Conservation (phyloP, 129 eudicot genomes). For the Pulicaria dysenterica region DNA sequence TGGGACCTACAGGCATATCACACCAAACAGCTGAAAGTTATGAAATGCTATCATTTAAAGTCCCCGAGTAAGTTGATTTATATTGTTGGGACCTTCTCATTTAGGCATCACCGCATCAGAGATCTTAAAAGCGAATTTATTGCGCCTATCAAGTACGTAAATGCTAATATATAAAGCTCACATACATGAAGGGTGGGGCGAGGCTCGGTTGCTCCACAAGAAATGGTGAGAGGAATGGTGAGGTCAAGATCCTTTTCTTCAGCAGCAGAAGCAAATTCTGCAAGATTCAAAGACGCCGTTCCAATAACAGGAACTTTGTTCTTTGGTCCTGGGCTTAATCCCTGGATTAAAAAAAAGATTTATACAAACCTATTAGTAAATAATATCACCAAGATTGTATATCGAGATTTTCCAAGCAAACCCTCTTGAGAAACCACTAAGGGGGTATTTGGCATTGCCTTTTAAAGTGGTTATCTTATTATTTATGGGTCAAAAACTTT, state of each 20-base stretch:
- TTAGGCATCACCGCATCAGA: conserved; percentile 3
- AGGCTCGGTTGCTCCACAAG: conserved; percentile 49
- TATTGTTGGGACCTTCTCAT: conserved; percentile 3
- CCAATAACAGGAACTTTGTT: conserved; percentile 63
- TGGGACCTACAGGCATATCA: conserved; percentile 10
- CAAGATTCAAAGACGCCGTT: conserved; percentile 73
- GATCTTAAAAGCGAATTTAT: background rate
- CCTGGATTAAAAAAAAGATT: conserved; percentile 41
- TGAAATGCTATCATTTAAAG: conserved; percentile 2
- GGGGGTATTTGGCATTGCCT: background rate
- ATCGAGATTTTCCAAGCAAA: background rate
- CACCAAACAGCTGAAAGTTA: background rate
- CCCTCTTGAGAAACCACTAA: background rate
- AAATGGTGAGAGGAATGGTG: conserved; percentile 58
- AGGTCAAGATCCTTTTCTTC: conserved; percentile 68
- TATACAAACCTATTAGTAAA: background rate
- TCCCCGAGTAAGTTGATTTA: background rate
- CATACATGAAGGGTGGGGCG: conserved; percentile 66
- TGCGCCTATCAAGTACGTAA: background rate
- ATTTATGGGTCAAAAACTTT: background rate
- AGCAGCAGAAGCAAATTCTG: conserved; percentile 65
- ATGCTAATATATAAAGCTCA: conserved; percentile 16
- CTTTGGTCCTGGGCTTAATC: conserved; percentile 61
- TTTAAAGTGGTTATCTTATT: background rate
- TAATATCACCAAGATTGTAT: conserved; percentile 10